A percentile compares a stretch with the other conserved stretches of the same genome.
phyloP scores from a whole-genome alignment of 768 basidiomycete genomes.

The Pleurotus djamor region DNA sequence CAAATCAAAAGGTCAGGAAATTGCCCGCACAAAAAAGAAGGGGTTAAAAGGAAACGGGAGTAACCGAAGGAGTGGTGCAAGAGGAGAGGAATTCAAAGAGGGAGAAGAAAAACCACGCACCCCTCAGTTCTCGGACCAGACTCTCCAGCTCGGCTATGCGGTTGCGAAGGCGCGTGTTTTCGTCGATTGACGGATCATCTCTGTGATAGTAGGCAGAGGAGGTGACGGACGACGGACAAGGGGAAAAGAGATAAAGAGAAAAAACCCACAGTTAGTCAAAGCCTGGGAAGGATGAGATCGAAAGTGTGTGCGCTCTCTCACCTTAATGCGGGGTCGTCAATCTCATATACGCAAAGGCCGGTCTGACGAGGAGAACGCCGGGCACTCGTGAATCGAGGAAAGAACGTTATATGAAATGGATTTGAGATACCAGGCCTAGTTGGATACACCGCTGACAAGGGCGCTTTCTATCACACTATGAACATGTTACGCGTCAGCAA shows the following conservation, averaged over 20 bases:
- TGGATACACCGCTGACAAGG: slow-evolving; percentile 92
- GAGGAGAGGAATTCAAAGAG: background rate
- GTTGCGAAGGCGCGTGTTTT: slow-evolving; percentile 80
- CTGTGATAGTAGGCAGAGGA: slow-evolving; percentile 29
- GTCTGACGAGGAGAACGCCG: slow-evolving; percentile 45
- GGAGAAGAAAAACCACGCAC: slow-evolving; percentile 11
- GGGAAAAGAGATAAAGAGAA: slow-evolving; percentile 13
- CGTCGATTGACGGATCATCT: slow-evolving; percentile 86
- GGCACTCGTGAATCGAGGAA: slow-evolving; percentile 8
- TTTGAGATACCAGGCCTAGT: slow-evolving; percentile 64
- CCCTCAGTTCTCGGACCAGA: slow-evolving; percentile 88
- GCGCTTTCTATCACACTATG: slow-evolving; percentile 86
- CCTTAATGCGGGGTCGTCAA: slow-evolving; percentile 86
- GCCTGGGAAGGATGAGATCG: slow-evolving; percentile 1
- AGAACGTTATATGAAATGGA: background rate
- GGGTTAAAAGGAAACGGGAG: too few relatives aligned
- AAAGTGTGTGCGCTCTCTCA: slow-evolving; percentile 17
- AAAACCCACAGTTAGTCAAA: slow-evolving; percentile 4
- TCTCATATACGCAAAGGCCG: slow-evolving; percentile 92
- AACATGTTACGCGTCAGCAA: slow-evolving; percentile 7
- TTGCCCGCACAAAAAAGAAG: too few relatives aligned
- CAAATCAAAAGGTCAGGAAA: slow-evolving; percentile 6
- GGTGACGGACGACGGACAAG: background rate
- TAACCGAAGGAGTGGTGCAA: too few relatives aligned
- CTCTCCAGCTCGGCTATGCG: slow-evolving; percentile 93